Percentiles rank a stretch among this genome's conserved stretches.
These are phyloP conservation scores for Paracoccidioides lutzii DNA, from an alignment of 2,329 filamentous ascomycete species.

Conservation along the genomic window DNA sequence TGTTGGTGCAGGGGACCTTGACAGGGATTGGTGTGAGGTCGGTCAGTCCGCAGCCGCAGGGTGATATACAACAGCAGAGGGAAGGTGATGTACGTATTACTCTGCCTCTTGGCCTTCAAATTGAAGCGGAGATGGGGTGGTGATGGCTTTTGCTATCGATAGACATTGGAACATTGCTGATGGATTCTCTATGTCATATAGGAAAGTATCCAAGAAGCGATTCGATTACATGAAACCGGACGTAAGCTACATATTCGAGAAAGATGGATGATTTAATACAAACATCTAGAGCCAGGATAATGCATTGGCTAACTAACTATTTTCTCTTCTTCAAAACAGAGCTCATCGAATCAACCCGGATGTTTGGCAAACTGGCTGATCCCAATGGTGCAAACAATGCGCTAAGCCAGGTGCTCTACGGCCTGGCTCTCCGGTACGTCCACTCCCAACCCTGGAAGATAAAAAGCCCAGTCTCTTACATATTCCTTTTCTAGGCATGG, in stretches of 20 bases:
- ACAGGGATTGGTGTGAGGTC: slow-evolving; percentile 19
- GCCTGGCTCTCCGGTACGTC: slow-evolving; percentile 69
- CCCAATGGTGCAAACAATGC: slow-evolving; percentile 79
- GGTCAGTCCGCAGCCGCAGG: slow-evolving; percentile 15
- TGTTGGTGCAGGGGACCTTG: slow-evolving; percentile 54
- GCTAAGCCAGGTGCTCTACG: slow-evolving; percentile 88
- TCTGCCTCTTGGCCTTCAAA: not conserved
- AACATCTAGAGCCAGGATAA: not conserved
- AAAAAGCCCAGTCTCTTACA: slow-evolving; percentile 11
- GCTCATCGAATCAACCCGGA: slow-evolving; percentile 61
- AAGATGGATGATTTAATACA: not conserved
- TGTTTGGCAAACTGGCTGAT: slow-evolving; percentile 77
- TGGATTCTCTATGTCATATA: slow-evolving; percentile 9
- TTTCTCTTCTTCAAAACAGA: slow-evolving; percentile 31
- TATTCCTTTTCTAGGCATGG: slow-evolving; percentile 52
- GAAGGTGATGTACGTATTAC: slow-evolving; percentile 22
- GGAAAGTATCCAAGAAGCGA: slow-evolving; percentile 81
- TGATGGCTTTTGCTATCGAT: not conserved
- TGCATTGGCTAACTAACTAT: slow-evolving; percentile 2
- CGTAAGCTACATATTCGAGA: slow-evolving; percentile 23
- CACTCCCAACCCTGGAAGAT: slow-evolving; percentile 3
- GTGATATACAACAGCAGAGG: slow-evolving; percentile 18
- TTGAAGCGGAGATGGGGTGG: not conserved
- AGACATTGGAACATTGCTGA: not conserved
- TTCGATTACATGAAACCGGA: slow-evolving; percentile 77